Evolutionary conservation across 2,329 filamentous ascomycete species (phyloP), one percentile per base, ranked within the genome.

Genomic region (Arachnomyces sp.): DNA sequence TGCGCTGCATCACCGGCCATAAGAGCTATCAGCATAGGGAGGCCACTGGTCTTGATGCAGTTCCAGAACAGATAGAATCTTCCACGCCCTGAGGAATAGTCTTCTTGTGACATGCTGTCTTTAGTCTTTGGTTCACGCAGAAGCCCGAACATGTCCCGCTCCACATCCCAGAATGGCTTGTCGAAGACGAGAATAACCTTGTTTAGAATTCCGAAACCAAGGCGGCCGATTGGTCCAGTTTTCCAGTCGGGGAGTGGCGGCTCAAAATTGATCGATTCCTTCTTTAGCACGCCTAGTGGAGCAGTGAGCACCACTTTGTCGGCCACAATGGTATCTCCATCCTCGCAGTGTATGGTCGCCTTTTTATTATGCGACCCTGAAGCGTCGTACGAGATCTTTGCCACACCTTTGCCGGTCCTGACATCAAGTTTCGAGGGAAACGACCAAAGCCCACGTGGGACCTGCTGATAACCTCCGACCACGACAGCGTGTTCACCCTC

Each of bases 61-160:
- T 98, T 96, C 77, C 94, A 96, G 77, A 94, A 96, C 52, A 98
- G 78, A 55, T 96, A 98, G 64, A 94, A 94, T 16, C 89, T 82
- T n/a, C 90, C 90, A 39, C 90, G 79, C 45, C 79, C 81, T 3
- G 74, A 70, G 4, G 79, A 71, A 55, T 96, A 96, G 49, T 94
- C 84, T 37, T 76, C 75, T 54, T 93, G 87, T 33, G 80, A 71
- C 40, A 89, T 72, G 55, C 87, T 94, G 42, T 79, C 73, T 3
- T 73, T 69, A 44, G 78, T 76, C 15, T 73, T 68, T 2, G 89
- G 80, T 49, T 86, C 80, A 42, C 89, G 82, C 31, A 98, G 69
- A 31, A 94, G 78, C 8, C 92, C 93, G 60, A 98, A 95, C 61
- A 98, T 96, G 59, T 98, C 88, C 49, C 86, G 78, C 32, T 82